phyloP scores from a whole-genome alignment of 2,329 filamentous ascomycete species.

The Clonostachys rosea region DNA sequence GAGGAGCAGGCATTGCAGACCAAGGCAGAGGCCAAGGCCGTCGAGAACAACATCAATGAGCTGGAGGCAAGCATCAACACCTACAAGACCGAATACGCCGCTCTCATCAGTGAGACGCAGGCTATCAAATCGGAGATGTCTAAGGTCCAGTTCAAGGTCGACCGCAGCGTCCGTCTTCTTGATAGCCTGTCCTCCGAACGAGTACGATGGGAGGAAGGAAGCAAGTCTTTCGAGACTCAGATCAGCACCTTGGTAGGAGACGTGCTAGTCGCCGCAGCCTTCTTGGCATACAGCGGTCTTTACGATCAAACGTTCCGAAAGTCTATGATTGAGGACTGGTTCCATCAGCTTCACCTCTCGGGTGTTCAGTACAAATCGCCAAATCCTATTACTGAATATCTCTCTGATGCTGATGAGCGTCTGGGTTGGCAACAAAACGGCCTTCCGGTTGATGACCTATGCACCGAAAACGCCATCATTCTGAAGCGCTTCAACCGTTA shows the following conservation, averaged over 20 bases:
- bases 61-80: slow-evolving; percentile 88
- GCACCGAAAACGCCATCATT: slow-evolving; percentile 97
- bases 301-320: slow-evolving; percentile 99
- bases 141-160: slow-evolving; percentile 95
- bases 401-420: slow-evolving; percentile 93
- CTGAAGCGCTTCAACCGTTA: slow-evolving; percentile 98
- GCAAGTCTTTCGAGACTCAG: slow-evolving; percentile 96
- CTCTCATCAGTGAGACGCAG: slow-evolving; percentile 93
- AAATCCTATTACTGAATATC: slow-evolving; percentile 92
- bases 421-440: slow-evolving; percentile 93
- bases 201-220: slow-evolving; percentile 91
- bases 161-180: slow-evolving; percentile 88
- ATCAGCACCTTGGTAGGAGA: slow-evolving; percentile 96
- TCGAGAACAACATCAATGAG: slow-evolving; percentile 78
- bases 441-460: slow-evolving; percentile 91
- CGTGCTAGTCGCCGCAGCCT: slow-evolving; percentile 92
- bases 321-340: slow-evolving; percentile 96
- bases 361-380: slow-evolving; percentile 89
- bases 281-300: slow-evolving; percentile 92
- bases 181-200: slow-evolving; percentile 94
- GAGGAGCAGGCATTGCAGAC: slow-evolving; percentile 88
- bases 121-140: slow-evolving; percentile 97
- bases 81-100: slow-evolving; percentile 95
- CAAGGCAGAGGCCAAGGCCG: slow-evolving; percentile 87
- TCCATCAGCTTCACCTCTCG: slow-evolving; percentile 88